These are phyloP conservation scores for Aureobasidium vineae DNA, from an alignment of 2,329 filamentous ascomycete genomes.

Conservation along the genomic window DNA sequence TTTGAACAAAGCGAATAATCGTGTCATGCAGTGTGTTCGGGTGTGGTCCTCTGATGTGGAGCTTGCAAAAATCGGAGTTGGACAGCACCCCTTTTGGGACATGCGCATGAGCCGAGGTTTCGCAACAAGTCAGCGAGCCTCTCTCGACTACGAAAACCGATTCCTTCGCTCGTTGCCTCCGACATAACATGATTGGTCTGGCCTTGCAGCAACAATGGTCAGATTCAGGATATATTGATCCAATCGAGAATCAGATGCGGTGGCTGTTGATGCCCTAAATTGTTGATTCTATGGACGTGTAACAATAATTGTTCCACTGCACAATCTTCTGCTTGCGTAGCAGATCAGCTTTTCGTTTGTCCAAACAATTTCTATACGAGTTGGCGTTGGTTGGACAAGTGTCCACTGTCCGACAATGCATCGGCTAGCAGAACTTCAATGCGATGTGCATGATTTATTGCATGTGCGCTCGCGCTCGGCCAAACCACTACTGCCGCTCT, in stretches of 20 bases:
- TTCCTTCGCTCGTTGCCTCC: not conserved
- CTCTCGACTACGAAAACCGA: not conserved
- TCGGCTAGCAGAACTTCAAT: constrained; percentile 5
- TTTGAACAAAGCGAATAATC: not conserved
- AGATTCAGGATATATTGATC: not conserved
- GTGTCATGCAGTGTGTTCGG: not conserved
- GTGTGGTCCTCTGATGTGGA: not conserved
- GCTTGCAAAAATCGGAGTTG: not conserved
- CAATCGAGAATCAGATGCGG: not conserved
- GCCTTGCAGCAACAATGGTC: not conserved
- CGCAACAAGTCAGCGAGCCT: not conserved
- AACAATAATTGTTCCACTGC: not conserved
- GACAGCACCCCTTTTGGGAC: not conserved
- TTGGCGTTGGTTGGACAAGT: constrained; percentile 9
- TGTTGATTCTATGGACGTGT: not conserved
- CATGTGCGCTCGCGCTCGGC: constrained; percentile 14
- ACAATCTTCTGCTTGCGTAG: not conserved
- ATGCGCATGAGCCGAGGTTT: constrained; percentile 16
- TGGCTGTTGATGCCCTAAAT: not conserved
- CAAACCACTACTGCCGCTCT: constrained; percentile 7
- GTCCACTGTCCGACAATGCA: not conserved
- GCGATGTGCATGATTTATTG: constrained; percentile 15
- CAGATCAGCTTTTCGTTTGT: not conserved
- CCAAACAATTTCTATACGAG: not conserved
- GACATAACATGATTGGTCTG: not conserved